Conservation (phyloP, 768 basidiomycete genomes). For the Pleurotus ostreatus region DNA sequence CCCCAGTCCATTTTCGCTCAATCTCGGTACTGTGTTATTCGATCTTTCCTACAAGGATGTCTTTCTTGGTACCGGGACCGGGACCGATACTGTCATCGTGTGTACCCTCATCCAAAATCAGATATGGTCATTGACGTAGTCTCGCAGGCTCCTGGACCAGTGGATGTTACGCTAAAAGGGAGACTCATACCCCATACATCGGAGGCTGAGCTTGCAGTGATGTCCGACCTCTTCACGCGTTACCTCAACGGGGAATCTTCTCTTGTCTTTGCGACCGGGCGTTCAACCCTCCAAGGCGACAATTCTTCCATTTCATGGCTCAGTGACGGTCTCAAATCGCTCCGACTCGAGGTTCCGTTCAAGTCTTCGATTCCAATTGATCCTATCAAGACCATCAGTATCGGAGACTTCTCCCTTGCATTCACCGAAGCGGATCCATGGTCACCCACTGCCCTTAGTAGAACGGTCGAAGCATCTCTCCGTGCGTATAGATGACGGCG, state of each 20-base stretch:
- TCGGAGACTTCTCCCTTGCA: constrained; percentile 52
- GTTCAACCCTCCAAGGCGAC: constrained; percentile 54
- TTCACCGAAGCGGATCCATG: constrained; percentile 55
- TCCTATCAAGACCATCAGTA: constrained; percentile 62
- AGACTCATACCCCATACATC: constrained; percentile 49
- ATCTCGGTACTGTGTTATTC: constrained; percentile 65
- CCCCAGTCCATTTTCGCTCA: constrained; percentile 64
- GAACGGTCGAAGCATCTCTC: constrained; percentile 55
- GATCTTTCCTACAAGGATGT: constrained; percentile 55
- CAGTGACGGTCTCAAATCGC: constrained; percentile 50
- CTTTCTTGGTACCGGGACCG: constrained; percentile 52
- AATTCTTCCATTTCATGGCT: constrained; percentile 63
- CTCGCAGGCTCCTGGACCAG: constrained; percentile 45
- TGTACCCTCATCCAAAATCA: constrained; percentile 14
- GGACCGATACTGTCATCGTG: constrained; percentile 49
- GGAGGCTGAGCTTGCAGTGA: constrained; percentile 36
- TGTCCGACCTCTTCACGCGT: constrained; percentile 65
- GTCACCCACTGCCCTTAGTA: constrained; percentile 53
- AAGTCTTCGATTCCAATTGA: constrained; percentile 44
- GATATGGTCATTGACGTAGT: constrained; percentile 3
- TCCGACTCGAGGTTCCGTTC: constrained; percentile 63
- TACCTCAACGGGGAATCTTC: constrained; percentile 65
- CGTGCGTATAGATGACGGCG: constrained; percentile 27
- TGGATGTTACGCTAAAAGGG: constrained; percentile 57
- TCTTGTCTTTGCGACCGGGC: constrained; percentile 55